Evolutionary conservation across 2,329 filamentous ascomycete genomes (phyloP).

Genomic region (Aulographum hederae): DNA sequence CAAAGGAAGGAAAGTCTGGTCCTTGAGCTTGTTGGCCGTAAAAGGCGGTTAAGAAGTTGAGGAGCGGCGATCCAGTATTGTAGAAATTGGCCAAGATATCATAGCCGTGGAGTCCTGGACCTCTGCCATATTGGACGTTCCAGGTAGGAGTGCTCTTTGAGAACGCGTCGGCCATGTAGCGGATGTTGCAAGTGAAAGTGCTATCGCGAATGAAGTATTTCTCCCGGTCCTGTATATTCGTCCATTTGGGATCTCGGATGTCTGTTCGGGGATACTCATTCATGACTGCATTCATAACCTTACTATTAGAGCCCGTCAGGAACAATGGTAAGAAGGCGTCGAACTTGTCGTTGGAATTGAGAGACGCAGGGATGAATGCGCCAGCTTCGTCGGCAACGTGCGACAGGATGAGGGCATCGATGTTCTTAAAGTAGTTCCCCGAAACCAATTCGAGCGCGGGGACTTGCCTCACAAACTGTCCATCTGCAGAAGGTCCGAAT

Average conservation of each 20-base stretch:
- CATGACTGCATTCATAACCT: no score
- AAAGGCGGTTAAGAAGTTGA: slow-evolving; percentile 19
- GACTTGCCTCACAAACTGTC: slow-evolving; percentile 2
- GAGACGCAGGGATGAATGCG: no score
- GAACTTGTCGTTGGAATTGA: no score
- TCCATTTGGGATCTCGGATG: no score
- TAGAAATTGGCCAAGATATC: neutral
- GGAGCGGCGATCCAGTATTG: slow-evolving; percentile 13
- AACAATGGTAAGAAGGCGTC: no score
- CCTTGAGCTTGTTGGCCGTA: slow-evolving; percentile 1
- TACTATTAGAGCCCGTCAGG: no score
- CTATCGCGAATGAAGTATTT: neutral
- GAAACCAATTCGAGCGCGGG: slow-evolving; percentile 2
- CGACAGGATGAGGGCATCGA: slow-evolving; percentile 3
- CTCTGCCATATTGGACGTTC: slow-evolving; percentile 37
- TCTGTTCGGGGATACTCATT: no score
- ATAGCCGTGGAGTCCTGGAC: neutral
- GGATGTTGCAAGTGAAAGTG: neutral
- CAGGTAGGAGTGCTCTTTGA: slow-evolving; percentile 23
- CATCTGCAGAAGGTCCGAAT: slow-evolving; percentile 2
- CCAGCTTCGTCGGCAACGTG: slow-evolving; percentile 2
- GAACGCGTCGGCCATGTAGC: neutral
- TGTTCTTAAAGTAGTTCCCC: slow-evolving; percentile 2
- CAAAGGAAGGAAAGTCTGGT: slow-evolving; percentile 1
- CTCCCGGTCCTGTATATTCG: no score